Evolutionary conservation across 2,329 filamentous ascomycete species (phyloP), one percentile per base, ranked within the genome.

Genomic region (Ophiostoma sp.): DNA sequence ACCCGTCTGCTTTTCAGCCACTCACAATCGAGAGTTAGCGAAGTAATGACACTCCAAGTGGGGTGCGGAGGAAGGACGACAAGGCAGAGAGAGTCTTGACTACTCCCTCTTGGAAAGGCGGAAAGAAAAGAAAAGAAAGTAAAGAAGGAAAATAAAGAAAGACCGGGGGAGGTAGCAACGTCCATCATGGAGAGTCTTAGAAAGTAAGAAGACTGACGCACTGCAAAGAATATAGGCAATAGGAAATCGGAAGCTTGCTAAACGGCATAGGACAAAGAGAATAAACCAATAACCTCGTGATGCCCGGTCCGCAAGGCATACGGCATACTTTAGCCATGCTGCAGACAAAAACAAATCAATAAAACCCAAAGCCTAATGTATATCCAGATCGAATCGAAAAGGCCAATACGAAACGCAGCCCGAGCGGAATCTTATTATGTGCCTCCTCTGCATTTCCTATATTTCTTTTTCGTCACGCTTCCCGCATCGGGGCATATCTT

Each of bases 381-480:
- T 5, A 8, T 48, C 44, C n/a, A 48, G 17, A 13, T 8, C 20
- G 3, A 57, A 41, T 41, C 39, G 15, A 41, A 11, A 41, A 10
- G 23, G n/a, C n/a, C 52, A 27, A 57, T 13, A 57, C 52, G 52
- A 31, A 57, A 57, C 52, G 52, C 17, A 13, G 52, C 10, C 52
- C 2, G 27, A 31, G 27, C 27, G 8, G 27, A 31, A 57, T 57
- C 52, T 31, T 57, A 57, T 27, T n/a, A 8, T 48, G 44, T 31
- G 27, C 27, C 27, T 13, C 39, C 4, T 41, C 10, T 41, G 39
- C 27, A 39, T 13, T 39, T 39, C 36, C 44, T 48, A 20, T 27
- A 57, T 57, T 57, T 23, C 52, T 57, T 57, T 57, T 57, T 57
- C 23, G 23, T 57, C 52, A 57, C 52, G 52, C 52, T 23, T 4